Percentiles rank a stretch among this genome's conserved stretches.
These are phyloP conservation scores for Saccharum spontaneum DNA, from an alignment of 176 grass and related monocot genomes.

Conservation along the genomic window DNA sequence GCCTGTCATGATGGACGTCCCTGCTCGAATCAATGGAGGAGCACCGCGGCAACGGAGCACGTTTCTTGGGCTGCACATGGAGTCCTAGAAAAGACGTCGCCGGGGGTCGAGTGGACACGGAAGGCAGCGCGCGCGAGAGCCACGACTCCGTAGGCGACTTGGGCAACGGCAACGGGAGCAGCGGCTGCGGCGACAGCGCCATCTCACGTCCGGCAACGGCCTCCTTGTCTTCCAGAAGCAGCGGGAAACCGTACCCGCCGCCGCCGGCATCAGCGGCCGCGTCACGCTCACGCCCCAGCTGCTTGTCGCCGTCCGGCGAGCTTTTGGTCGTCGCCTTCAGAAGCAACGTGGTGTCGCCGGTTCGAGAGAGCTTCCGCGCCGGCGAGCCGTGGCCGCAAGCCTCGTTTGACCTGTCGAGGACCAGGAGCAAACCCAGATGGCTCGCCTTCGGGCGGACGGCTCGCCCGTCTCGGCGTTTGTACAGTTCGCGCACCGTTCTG, in stretches of 20 bases:
- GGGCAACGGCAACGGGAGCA: conserved; percentile 56
- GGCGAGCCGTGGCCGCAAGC: not conserved
- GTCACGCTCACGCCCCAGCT: not conserved
- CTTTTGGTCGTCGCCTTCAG: not conserved
- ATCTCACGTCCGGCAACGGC: conserved; percentile 2
- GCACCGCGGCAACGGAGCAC: conserved; percentile 4
- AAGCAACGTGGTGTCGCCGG: not conserved
- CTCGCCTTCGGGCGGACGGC: conserved; percentile 27
- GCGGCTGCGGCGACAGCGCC: conserved; percentile 21
- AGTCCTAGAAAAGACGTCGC: conserved; percentile 68
- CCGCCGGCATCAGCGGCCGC: not conserved
- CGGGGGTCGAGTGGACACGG: conserved; percentile 45
- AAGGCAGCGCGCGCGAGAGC: conserved; percentile 80
- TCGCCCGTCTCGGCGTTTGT: not conserved
- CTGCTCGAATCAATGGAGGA: conserved; percentile 28
- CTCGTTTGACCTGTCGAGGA: conserved; percentile 40
- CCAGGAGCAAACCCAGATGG: conserved; percentile 40
- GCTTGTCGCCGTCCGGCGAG: conserved; percentile 8
- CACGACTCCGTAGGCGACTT: conserved; percentile 84
- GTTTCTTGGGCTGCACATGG: conserved; percentile 66
- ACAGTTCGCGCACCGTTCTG: conserved; percentile 37
- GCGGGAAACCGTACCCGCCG: conserved; percentile 17
- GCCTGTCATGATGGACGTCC: conserved; percentile 28
- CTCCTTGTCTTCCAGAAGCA: conserved; percentile 26
- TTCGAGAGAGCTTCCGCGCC: not conserved